Conservation (phyloP, 169 alveolate species). For the Eimeria mitis region DNA sequence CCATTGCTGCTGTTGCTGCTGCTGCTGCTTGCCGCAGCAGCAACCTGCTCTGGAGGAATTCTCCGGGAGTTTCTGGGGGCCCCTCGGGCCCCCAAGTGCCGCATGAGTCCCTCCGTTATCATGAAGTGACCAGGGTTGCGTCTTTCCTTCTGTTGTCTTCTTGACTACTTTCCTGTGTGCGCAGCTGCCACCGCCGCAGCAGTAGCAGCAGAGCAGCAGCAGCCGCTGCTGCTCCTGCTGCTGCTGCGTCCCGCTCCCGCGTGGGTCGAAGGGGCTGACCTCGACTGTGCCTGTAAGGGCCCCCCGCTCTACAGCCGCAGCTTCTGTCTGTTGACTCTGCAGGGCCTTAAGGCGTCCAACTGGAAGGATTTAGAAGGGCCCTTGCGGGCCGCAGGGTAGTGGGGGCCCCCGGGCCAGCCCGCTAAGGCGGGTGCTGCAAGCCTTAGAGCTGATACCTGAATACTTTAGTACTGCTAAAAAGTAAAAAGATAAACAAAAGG, state of each 20-base stretch:
- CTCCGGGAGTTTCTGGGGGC: constrained; percentile 21
- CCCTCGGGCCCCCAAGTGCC: constrained; percentile 50
- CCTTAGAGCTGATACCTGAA: background rate
- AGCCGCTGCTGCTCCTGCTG: background rate
- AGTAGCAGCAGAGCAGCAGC: background rate
- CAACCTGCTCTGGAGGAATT: background rate
- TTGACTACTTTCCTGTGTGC: background rate
- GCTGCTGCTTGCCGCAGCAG: constrained; percentile 20
- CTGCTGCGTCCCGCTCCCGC: constrained; percentile 2
- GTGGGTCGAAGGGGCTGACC: background rate
- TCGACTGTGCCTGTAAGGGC: background rate
- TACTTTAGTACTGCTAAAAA: background rate
- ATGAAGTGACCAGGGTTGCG: background rate
- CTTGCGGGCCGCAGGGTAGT: background rate
- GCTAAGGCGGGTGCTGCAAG: background rate
- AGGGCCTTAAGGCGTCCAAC: background rate
- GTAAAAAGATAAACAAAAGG: background rate
- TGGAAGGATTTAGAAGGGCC: background rate
- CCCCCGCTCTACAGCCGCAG: background rate
- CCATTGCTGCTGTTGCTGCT: constrained; percentile 1
- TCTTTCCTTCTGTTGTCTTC: background rate
- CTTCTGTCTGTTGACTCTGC: no score
- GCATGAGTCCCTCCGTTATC: background rate
- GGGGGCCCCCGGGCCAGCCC: background rate
- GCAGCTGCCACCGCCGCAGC: background rate